Evolutionary conservation across 345 rosid genomes (phyloP).

Genomic region (Cardamine resedifolia): DNA sequence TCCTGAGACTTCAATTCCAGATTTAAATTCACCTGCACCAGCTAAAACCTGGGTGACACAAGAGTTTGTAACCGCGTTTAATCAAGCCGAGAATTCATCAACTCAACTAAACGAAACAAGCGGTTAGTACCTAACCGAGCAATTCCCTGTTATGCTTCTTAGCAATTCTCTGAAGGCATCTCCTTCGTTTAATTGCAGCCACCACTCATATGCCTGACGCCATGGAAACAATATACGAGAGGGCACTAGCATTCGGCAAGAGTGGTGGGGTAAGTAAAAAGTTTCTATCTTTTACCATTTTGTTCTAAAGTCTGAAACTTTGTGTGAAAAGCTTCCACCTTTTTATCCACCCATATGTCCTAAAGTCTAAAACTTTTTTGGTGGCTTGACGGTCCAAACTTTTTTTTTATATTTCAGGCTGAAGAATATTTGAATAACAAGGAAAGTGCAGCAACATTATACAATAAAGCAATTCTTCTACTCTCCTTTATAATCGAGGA

Average conservation of each 20-base stretch:
- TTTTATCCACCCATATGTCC: not conserved
- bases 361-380: not conserved
- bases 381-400: not conserved
- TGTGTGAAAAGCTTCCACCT: not conserved
- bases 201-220: constrained; percentile 75
- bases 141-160: constrained; percentile 3
- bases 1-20: constrained; percentile 32
- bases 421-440: constrained; percentile 63
- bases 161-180: constrained; percentile 10
- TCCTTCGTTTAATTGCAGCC: constrained; percentile 46
- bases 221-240: constrained; percentile 66
- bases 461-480: constrained; percentile 68
- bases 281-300: not conserved
- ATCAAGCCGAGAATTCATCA: constrained; percentile 64
- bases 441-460: constrained; percentile 49
- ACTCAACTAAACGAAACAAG: constrained; percentile 46
- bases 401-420: constrained; percentile 47
- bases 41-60: constrained; percentile 55
- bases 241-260: constrained; percentile 57
- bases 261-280: constrained; percentile 57
- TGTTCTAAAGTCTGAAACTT: constrained; percentile 8
- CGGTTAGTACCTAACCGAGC: constrained; percentile 44
- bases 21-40: constrained; percentile 45
- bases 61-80: constrained; percentile 55
- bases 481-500: constrained; percentile 64